Percentiles rank a stretch among this genome's conserved stretches.
phyloP scores from a whole-genome alignment of 352 stramenopile species.

The Hyaloperonospora arabidopsidis region DNA sequence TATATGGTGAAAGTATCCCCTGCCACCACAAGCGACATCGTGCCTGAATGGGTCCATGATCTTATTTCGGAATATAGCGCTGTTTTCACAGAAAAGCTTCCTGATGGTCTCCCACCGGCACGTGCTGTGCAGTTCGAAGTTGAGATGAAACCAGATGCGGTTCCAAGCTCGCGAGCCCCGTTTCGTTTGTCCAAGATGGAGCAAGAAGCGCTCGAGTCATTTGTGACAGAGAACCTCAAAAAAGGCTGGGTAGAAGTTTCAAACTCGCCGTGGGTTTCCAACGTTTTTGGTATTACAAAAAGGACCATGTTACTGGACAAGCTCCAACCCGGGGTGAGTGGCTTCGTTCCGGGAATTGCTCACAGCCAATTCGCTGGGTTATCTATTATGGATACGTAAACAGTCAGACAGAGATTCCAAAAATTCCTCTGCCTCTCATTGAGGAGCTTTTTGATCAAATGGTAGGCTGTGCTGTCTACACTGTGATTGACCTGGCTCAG shows the following conservation, averaged over 20 bases:
- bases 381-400: slow-evolving; percentile 17
- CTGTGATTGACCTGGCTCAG: slow-evolving; percentile 22
- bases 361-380: slow-evolving; percentile 13
- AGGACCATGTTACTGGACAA: background rate
- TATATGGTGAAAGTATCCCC: too few species aligned
- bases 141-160: background rate
- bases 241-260: slow-evolving; percentile 14
- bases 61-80: too few species aligned
- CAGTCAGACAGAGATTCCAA: slow-evolving; percentile 4
- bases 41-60: too few species aligned
- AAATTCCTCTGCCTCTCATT: slow-evolving; percentile 9
- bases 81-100: slow-evolving; percentile 1
- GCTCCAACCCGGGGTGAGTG: background rate
- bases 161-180: background rate
- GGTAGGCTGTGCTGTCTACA: slow-evolving; percentile 4
- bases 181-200: slow-evolving; percentile 3
- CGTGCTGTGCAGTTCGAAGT: background rate
- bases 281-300: slow-evolving; percentile 15
- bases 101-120: background rate
- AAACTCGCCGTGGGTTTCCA: slow-evolving; percentile 14
- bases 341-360: background rate
- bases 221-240: slow-evolving; percentile 10
- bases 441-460: slow-evolving; percentile 16
- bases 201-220: slow-evolving; percentile 4
- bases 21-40: too few species aligned